These are phyloP conservation scores for Yueomyces sinensis DNA, from an alignment of 805 yeast species.

Conservation along the genomic window DNA sequence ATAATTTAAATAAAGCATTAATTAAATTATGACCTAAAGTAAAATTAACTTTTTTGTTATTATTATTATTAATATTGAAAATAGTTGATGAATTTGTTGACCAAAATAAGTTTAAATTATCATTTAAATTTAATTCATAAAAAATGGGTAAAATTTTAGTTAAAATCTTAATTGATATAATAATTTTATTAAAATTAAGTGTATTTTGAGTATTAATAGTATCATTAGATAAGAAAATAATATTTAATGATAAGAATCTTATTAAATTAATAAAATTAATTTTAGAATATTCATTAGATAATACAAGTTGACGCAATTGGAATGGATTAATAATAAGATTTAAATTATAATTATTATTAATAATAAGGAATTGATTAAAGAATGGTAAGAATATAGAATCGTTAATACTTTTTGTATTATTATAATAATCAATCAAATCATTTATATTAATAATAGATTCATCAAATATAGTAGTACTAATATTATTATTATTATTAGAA, in stretches of 20 bases:
- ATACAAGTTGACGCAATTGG: constrained; percentile 50
- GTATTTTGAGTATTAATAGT: background rate
- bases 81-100: constrained; percentile 4
- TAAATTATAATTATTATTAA: constrained; percentile 7
- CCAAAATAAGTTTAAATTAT: constrained; percentile 15
- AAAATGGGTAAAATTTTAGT: constrained; percentile 54
- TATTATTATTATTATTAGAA: too few species aligned
- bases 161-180: constrained; percentile 52
- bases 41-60: background rate
- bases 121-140: constrained; percentile 34
- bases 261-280: constrained; percentile 46
- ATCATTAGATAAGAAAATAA: constrained; percentile 15
- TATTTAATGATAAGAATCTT: constrained; percentile 25
- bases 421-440: too few species aligned
- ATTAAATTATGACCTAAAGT: constrained; percentile 27
- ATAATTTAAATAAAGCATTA: constrained; percentile 13
- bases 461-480: too few species aligned
- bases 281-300: constrained; percentile 28
- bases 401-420: too few species aligned
- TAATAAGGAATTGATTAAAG: constrained; percentile 6
- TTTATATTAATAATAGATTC: too few species aligned
- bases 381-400: background rate
- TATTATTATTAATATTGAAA: constrained; percentile 1
- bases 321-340: constrained; percentile 37
- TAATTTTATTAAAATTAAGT: constrained; percentile 18